These are phyloP conservation scores for Schwanniomyces sp. DNA, from an alignment of 805 yeast species.

Conservation along the genomic window DNA sequence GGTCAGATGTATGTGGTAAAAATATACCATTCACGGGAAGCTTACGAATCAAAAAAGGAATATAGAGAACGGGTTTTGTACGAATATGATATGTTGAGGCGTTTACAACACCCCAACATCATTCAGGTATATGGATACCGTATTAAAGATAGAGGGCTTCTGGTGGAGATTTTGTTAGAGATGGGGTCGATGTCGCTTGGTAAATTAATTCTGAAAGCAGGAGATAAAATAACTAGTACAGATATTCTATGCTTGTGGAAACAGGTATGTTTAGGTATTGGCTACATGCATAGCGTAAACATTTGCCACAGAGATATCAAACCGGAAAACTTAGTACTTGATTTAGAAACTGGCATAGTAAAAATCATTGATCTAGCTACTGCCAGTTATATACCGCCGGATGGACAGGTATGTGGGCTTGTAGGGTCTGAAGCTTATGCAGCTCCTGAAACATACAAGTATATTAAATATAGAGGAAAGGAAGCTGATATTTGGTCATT, in stretches of 20 bases:
- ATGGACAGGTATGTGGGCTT: constrained; percentile 35
- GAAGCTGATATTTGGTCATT: constrained; percentile 51
- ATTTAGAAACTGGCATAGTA: constrained; percentile 18
- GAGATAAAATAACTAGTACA: background rate
- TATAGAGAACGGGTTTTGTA: constrained; percentile 34
- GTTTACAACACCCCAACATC: constrained; percentile 31
- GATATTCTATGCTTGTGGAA: constrained; percentile 35
- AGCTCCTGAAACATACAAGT: constrained; percentile 48
- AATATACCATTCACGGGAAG: constrained; percentile 39
- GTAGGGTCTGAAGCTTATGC: constrained; percentile 47
- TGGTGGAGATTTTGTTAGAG: constrained; percentile 30
- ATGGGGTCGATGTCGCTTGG: constrained; percentile 27
- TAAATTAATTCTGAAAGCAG: constrained; percentile 6
- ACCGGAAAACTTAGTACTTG: constrained; percentile 45
- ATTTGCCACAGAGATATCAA: constrained; percentile 54
- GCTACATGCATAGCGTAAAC: constrained; percentile 34
- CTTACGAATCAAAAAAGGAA: constrained; percentile 38
- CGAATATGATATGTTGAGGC: constrained; percentile 33
- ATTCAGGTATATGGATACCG: constrained; percentile 32
- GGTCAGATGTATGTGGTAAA: constrained; percentile 42
- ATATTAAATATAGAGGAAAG: constrained; percentile 39
- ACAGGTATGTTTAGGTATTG: constrained; percentile 40
- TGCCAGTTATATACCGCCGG: constrained; percentile 13
- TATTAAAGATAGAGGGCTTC: constrained; percentile 16
- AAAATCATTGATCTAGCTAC: constrained; percentile 49